Evolutionary conservation across 768 basidiomycete genomes (phyloP).

Genomic region (Xerocomellus intermedius): DNA sequence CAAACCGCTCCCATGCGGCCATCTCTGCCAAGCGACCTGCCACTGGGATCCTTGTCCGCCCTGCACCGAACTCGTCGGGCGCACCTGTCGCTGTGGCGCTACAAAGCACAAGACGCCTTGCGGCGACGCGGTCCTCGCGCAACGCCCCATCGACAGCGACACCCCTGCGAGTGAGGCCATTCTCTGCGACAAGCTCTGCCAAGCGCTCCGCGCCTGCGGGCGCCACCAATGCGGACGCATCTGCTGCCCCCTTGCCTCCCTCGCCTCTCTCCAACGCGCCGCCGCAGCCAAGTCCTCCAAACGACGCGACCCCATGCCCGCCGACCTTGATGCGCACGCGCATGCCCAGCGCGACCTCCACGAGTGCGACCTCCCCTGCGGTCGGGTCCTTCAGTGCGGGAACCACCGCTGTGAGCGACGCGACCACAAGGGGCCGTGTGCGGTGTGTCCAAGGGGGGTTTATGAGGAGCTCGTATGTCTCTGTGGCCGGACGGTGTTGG

Average conservation of each 20-base stretch:
- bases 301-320: slow-evolving; percentile 30
- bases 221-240: slow-evolving; percentile 79
- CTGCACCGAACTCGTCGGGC: slow-evolving; percentile 63
- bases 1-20: slow-evolving; percentile 68
- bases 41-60: slow-evolving; percentile 82
- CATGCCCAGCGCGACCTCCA: slow-evolving; percentile 56
- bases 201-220: slow-evolving; percentile 77
- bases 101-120: slow-evolving; percentile 57
- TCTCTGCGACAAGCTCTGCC: slow-evolving; percentile 78
- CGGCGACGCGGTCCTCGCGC: slow-evolving; percentile 19
- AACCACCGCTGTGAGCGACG: slow-evolving; percentile 74
- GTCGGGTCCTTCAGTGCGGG: slow-evolving; percentile 69
- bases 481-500: slow-evolving; percentile 83
- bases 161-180: slow-evolving; percentile 58
- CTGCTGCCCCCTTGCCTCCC: slow-evolving; percentile 85
- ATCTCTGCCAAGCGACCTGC: slow-evolving; percentile 68
- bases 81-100: slow-evolving; percentile 86
- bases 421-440: slow-evolving; percentile 84
- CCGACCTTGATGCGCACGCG: slow-evolving; percentile 18
- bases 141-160: slow-evolving; percentile 15
- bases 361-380: slow-evolving; percentile 80
- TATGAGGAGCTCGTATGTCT: slow-evolving; percentile 90
- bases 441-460: slow-evolving; percentile 79
- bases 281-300: slow-evolving; percentile 56
- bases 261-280: slow-evolving; percentile 51